Percentiles rank a stretch among this genome's conserved stretches.
Evolutionary conservation across 768 basidiomycete species (phyloP).

Genomic region (Pulveroboletus ravenelii): DNA sequence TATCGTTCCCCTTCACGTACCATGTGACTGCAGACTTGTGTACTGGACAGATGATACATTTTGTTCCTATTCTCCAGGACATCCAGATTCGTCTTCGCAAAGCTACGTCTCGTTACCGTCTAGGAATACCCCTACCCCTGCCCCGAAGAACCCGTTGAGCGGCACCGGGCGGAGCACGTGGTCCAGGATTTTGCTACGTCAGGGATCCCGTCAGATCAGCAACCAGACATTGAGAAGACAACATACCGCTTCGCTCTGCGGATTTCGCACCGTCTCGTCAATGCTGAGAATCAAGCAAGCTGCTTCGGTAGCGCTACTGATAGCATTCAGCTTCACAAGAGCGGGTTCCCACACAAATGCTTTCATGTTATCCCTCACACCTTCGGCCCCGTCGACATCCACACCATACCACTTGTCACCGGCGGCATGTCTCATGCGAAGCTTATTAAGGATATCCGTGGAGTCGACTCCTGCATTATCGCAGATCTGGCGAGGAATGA

Average conservation of each 20-base stretch:
- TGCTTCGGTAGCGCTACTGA: conserved; percentile 93
- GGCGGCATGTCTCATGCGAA: conserved; percentile 91
- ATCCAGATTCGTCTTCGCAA: conserved; percentile 12
- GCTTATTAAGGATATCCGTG: conserved; percentile 94
- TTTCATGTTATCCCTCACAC: conserved; percentile 93
- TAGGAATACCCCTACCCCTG: conserved; percentile 76
- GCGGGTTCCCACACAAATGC: conserved; percentile 99
- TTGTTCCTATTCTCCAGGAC: conserved; percentile 10
- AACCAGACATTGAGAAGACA: not conserved
- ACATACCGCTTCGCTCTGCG: conserved; percentile 87
- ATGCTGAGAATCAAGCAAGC: conserved; percentile 94
- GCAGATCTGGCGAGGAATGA: conserved; percentile 97
- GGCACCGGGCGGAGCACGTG: conserved; percentile 86
- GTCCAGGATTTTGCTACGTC: conserved; percentile 71
- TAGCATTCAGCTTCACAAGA: conserved; percentile 91
- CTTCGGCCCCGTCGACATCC: conserved; percentile 84
- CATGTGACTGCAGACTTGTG: not conserved
- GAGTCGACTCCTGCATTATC: conserved; percentile 98
- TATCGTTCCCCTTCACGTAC: not conserved
- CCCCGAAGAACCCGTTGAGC: conserved; percentile 83
- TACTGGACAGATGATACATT: conserved; percentile 20
- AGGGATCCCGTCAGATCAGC: conserved; percentile 15
- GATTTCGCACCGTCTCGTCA: conserved; percentile 95
- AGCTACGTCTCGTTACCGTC: conserved; percentile 43
- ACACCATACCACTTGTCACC: conserved; percentile 91